Evolutionary conservation across 495 filamentous ascomycete species (phyloP), one percentile per base, ranked within the genome.

Genomic region (Aspergillus sclerotiicarbonarius): DNA sequence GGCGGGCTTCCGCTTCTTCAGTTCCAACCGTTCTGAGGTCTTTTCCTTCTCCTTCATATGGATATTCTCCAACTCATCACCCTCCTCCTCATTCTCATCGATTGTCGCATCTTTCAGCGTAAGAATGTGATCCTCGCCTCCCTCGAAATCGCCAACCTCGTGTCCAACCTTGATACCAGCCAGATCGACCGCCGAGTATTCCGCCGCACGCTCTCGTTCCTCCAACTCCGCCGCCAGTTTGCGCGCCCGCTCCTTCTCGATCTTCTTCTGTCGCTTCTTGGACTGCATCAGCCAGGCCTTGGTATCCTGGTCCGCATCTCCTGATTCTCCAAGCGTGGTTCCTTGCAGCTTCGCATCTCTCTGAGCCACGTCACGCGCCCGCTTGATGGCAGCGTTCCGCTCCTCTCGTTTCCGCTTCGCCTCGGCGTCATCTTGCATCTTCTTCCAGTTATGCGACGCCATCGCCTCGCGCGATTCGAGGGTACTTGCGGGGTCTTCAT

Each of bases 161-260:
- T 98, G 94, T 15, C 85, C 92, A 54, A 98, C 94, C 69, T 90
- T 95, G 61, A 97, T 85, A 45, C 92, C 94, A 9, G 88, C 86
- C 52, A 98, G 77, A 67, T 98, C 92, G 13, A 85, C 85, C 8
- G 89, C 82, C 9, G 90, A 91, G 70, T 98, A 92, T 54, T 80
- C 65, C 0, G 77, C 78, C 37, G 65, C 70, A 35, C 71, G 71
- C 56, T 87, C 84, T 4, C 82, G 78, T 70, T 87, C 86, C 21
- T 83, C 89, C 20, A 91, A 70, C 71, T 96, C 91, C 67, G 90
- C 82, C 51, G 87, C 89, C 44, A 85, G 72, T 71, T 89, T 90
- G 65, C 83, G 79, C 49, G 84, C 84, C 44, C 82, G 76, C 54
- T 87, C 88, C 63, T 92, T 88, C 58, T 87, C 87, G 43, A 96